Conservation (phyloP, 345 rosid species). For the Heritiera littoralis region DNA sequence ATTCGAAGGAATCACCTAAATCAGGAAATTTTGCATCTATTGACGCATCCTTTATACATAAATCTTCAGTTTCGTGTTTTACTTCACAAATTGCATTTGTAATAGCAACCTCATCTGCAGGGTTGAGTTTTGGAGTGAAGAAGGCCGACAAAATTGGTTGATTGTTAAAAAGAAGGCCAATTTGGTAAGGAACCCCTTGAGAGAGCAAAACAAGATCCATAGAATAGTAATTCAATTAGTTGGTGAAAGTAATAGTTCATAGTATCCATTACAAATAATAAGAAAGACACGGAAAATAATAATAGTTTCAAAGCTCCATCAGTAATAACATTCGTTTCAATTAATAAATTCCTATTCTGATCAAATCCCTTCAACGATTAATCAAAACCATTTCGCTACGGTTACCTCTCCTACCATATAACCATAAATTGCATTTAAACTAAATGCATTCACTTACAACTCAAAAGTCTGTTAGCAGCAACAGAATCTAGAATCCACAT, state of each 20-base stretch:
- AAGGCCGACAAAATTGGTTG: conserved; percentile 85
- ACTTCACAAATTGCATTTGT: conserved; percentile 30
- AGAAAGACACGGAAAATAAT: not conserved
- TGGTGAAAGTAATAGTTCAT: not conserved
- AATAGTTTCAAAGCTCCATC: not conserved
- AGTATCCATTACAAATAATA: not conserved
- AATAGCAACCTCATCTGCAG: conserved; percentile 32
- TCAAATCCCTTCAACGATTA: not conserved
- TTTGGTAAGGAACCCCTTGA: conserved; percentile 90
- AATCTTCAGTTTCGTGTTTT: conserved; percentile 37
- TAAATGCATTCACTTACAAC: conserved; percentile 56
- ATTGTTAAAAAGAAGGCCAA: conserved; percentile 72
- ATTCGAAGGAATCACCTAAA: conserved; percentile 33
- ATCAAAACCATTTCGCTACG: not conserved
- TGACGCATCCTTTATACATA: conserved; percentile 37
- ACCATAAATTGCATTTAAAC: conserved; percentile 12
- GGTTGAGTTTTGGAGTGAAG: conserved; percentile 49
- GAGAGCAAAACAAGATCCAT: conserved; percentile 20
- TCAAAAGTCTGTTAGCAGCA: conserved; percentile 68
- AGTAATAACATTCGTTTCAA: not conserved
- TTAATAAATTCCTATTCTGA: conserved; percentile 12
- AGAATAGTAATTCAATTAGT: not conserved
- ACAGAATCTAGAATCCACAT: conserved; percentile 80
- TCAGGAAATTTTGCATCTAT: conserved; percentile 37
- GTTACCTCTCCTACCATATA: conserved; percentile 7